Evolutionary conservation across 169 alveolate genomes (phyloP).

Genomic region (Plasmodium adleri): DNA sequence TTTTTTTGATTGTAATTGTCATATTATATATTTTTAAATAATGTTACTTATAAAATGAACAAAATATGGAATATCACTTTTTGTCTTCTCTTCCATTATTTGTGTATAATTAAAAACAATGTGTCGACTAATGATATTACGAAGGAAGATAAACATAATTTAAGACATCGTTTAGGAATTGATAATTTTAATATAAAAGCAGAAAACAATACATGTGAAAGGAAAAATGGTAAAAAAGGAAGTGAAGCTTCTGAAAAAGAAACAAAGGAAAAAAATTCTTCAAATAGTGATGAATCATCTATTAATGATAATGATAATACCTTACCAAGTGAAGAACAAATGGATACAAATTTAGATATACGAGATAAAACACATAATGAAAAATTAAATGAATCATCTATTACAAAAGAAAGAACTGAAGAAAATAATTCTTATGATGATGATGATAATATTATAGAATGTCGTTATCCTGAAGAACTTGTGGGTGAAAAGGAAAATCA

Average conservation of each 20-base stretch:
- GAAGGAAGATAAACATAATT: neutral
- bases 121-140: neutral
- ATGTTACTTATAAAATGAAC: conserved; percentile 11
- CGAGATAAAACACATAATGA: no score
- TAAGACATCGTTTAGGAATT: conserved; percentile 12
- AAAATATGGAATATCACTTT: neutral
- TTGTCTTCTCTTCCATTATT: neutral
- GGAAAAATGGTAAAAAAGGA: neutral
- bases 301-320: neutral
- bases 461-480: no score
- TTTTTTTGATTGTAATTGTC: no score
- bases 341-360: no score
- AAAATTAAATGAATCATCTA: no score
- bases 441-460: no score
- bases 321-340: no score
- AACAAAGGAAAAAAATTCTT: neutral
- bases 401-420: no score
- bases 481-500: no score
- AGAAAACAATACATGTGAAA: neutral
- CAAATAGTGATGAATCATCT: neutral
- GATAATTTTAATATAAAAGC: neutral
- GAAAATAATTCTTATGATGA: no score
- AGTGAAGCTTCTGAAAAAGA: neutral
- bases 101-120: neutral
- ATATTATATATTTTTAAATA: no score